phyloP scores from a whole-genome alignment of 2,329 filamentous ascomycete species.

The Aspergillus oerlinghausenensis region DNA sequence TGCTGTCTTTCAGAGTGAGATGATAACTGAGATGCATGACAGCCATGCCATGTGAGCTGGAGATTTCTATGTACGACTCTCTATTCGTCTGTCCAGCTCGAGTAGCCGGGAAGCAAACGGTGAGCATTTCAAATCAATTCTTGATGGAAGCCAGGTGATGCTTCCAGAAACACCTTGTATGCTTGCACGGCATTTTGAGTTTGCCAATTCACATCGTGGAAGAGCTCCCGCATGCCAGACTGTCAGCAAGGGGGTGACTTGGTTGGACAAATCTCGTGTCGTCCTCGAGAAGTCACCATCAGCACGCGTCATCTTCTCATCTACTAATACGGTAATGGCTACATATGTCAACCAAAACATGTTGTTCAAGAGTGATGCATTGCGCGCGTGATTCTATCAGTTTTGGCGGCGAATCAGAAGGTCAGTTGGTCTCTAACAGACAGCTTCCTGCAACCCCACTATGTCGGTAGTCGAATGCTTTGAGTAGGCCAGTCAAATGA shows the following conservation, averaged over 20 bases:
- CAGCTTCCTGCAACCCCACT: conserved; percentile 53
- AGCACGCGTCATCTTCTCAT: conserved; percentile 12
- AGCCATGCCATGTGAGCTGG: conserved; percentile 28
- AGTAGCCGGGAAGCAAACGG: conserved; percentile 14
- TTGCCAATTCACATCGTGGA: neutral
- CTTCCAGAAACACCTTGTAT: neutral
- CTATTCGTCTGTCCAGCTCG: conserved; percentile 22
- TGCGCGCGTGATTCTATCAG: conserved; percentile 17
- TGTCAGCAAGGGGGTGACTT: conserved; percentile 12
- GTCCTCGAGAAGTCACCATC: conserved; percentile 11
- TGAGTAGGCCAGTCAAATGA: conserved; percentile 75
- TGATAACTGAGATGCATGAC: conserved; percentile 15
- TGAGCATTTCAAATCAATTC: conserved; percentile 7
- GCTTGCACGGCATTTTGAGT: neutral
- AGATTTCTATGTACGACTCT: conserved; percentile 13
- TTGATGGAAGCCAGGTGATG: conserved; percentile 3
- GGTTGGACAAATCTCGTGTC: conserved; percentile 17
- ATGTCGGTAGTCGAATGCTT: conserved; percentile 84
- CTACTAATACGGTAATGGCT: conserved; percentile 14
- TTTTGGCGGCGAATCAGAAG: conserved; percentile 12
- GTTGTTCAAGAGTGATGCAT: conserved; percentile 7
- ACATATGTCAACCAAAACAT: conserved; percentile 13
- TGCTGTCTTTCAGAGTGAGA: neutral
- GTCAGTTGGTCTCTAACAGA: conserved; percentile 16
- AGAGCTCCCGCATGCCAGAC: neutral